Conservation (phyloP, 495 filamentous ascomycete genomes). For the Penicillium macrosclerotiorum region DNA sequence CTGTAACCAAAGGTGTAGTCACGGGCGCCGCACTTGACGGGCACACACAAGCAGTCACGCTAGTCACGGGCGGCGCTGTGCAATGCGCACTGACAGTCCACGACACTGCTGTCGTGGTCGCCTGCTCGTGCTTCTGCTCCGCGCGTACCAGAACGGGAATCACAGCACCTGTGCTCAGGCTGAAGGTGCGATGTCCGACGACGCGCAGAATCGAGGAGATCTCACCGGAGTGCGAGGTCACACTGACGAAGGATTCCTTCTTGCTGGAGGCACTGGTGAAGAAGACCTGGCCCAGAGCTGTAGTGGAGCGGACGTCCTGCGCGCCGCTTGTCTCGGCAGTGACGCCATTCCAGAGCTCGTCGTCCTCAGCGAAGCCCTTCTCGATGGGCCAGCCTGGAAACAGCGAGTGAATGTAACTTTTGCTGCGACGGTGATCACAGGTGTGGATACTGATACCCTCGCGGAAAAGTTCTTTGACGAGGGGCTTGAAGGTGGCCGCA, state of each 20-base stretch:
- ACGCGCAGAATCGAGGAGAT: slow-evolving; percentile 57
- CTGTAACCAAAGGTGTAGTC: slow-evolving; percentile 30
- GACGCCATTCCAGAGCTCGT: slow-evolving; percentile 59
- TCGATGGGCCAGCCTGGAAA: slow-evolving; percentile 66
- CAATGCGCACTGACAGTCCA: slow-evolving; percentile 51
- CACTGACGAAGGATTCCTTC: slow-evolving; percentile 56
- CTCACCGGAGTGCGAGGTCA: slow-evolving; percentile 69
- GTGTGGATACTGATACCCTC: slow-evolving; percentile 75
- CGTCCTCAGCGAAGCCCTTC: slow-evolving; percentile 57
- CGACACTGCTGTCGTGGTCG: slow-evolving; percentile 31
- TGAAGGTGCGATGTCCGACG: slow-evolving; percentile 60
- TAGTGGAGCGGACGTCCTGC: slow-evolving; percentile 52
- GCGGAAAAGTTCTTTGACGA: slow-evolving; percentile 68
- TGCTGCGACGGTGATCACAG: slow-evolving; percentile 67
- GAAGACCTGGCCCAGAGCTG: slow-evolving; percentile 65
- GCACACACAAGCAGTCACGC: slow-evolving; percentile 48
- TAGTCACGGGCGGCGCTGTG: slow-evolving; percentile 47
- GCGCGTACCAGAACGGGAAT: slow-evolving; percentile 69
- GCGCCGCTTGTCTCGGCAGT: slow-evolving; percentile 53
- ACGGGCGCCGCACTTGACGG: slow-evolving; percentile 39
- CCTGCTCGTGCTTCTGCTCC: slow-evolving; percentile 24
- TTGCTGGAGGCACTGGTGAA: slow-evolving; percentile 18
- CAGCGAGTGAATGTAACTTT: slow-evolving; percentile 51
- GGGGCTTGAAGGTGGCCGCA: slow-evolving; percentile 52
- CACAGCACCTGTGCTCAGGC: slow-evolving; percentile 62